Conservation (phyloP, 78 protist genomes). For the Monosiga brevicollis region DNA sequence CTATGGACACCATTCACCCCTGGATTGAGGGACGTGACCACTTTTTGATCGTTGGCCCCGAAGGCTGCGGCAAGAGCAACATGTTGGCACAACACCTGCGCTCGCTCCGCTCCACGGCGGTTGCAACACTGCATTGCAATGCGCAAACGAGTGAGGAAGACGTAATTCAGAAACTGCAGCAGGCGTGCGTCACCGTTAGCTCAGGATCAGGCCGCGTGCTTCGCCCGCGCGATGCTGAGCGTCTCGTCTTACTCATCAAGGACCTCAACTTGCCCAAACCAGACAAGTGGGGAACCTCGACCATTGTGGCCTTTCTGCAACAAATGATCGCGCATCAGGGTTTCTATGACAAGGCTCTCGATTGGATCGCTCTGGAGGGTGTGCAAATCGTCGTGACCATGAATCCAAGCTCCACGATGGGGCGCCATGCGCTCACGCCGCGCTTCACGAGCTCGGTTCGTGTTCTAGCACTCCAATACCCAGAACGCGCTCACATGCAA, state of each 20-base stretch:
- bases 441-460: constrained; percentile 57
- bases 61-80: constrained; percentile 69
- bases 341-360: constrained; percentile 61
- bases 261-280: constrained; percentile 81
- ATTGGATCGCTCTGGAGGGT: constrained; percentile 57
- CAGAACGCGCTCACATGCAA: background rate
- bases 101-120: background rate
- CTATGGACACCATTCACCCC: constrained; percentile 10
- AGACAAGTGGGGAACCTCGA: constrained; percentile 70
- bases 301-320: constrained; percentile 63
- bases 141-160: constrained; percentile 58
- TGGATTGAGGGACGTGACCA: constrained; percentile 27
- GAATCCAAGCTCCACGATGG: constrained; percentile 64
- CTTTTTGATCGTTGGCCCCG: constrained; percentile 45
- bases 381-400: constrained; percentile 59
- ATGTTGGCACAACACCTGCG: constrained; percentile 29
- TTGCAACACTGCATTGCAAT: constrained; percentile 55
- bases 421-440: constrained; percentile 51
- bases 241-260: constrained; percentile 52
- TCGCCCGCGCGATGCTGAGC: constrained; percentile 57
- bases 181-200: constrained; percentile 19
- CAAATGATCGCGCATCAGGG: constrained; percentile 73
- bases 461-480: background rate
- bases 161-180: constrained; percentile 53
- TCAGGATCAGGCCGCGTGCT: constrained; percentile 48